Conservation (phyloP, 768 basidiomycete genomes). For the Terana coerulea region DNA sequence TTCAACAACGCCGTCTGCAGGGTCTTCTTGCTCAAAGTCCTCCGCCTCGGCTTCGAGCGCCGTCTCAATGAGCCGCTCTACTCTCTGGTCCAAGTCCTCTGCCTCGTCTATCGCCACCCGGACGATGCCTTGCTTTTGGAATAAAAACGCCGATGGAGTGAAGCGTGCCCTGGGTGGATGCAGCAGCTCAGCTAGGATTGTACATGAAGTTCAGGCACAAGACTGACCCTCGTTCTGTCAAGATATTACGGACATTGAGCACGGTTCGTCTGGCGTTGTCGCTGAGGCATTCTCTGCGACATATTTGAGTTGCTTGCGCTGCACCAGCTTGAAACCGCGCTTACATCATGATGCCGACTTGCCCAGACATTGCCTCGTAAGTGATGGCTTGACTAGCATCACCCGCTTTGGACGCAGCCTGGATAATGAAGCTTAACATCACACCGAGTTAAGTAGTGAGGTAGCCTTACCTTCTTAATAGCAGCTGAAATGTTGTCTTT, state of each 20-base stretch:
- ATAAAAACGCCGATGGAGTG: constrained; percentile 64
- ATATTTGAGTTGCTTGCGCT: not conserved
- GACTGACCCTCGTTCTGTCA: constrained; percentile 45
- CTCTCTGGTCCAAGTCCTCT: constrained; percentile 24
- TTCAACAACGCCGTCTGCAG: constrained; percentile 29
- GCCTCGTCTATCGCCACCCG: constrained; percentile 36
- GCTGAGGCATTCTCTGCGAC: constrained; percentile 52
- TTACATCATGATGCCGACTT: constrained; percentile 64
- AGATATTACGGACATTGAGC: constrained; percentile 49
- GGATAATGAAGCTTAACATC: not conserved
- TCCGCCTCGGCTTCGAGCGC: constrained; percentile 40
- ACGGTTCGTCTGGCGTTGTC: constrained; percentile 63
- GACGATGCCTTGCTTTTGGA: constrained; percentile 51
- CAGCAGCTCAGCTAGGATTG: not conserved
- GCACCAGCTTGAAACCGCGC: constrained; percentile 24
- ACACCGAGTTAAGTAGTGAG: not conserved
- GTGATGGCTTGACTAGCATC: constrained; percentile 42
- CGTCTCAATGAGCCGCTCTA: constrained; percentile 37
- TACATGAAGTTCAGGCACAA: not conserved
- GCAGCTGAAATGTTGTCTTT: constrained; percentile 68
- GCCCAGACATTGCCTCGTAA: constrained; percentile 60
- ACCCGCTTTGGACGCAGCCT: constrained; percentile 45
- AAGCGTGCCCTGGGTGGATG: constrained; percentile 47
- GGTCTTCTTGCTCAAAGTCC: constrained; percentile 36
- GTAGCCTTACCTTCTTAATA: constrained; percentile 43